phyloP scores from a whole-genome alignment of 1,284 basidiomycete genomes.

The Coniferiporia weirii region DNA sequence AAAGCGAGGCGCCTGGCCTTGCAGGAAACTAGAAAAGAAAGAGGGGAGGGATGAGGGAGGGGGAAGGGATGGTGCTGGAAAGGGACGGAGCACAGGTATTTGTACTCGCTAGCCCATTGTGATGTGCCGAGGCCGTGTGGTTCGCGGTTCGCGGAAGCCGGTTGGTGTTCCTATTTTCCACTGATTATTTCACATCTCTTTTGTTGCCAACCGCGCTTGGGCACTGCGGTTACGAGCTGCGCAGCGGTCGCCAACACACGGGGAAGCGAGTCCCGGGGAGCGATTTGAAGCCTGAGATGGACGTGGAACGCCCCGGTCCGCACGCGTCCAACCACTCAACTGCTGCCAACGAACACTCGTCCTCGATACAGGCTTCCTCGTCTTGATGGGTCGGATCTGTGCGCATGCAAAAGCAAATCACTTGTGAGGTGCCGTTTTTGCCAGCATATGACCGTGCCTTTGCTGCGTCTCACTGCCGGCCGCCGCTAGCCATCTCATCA shows the following conservation, averaged over 20 bases:
- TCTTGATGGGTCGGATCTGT: too few species aligned
- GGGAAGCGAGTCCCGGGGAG: background rate
- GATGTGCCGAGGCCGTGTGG: background rate
- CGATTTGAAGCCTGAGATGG: background rate
- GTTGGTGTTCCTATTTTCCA: background rate
- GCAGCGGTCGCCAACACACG: background rate
- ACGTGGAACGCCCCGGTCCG: background rate
- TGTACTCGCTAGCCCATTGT: background rate
- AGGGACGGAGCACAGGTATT: background rate
- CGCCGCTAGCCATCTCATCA: too few species aligned
- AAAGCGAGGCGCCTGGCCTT: constrained; percentile 14
- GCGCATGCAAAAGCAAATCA: too few species aligned
- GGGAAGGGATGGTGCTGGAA: background rate
- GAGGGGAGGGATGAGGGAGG: background rate
- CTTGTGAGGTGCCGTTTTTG: too few species aligned
- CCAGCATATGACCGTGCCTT: background rate
- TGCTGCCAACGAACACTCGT: too few species aligned
- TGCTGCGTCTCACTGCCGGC: background rate
- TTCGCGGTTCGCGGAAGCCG: background rate
- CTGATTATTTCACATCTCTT: background rate
- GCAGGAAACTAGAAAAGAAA: background rate
- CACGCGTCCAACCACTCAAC: too few species aligned
- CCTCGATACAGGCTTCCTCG: too few species aligned
- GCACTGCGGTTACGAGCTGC: background rate
- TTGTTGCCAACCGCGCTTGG: background rate